Evolutionary conservation across 306 rosid genomes (phyloP), one percentile per base, ranked within the genome.

Genomic region (Canavalia gladiata): DNA sequence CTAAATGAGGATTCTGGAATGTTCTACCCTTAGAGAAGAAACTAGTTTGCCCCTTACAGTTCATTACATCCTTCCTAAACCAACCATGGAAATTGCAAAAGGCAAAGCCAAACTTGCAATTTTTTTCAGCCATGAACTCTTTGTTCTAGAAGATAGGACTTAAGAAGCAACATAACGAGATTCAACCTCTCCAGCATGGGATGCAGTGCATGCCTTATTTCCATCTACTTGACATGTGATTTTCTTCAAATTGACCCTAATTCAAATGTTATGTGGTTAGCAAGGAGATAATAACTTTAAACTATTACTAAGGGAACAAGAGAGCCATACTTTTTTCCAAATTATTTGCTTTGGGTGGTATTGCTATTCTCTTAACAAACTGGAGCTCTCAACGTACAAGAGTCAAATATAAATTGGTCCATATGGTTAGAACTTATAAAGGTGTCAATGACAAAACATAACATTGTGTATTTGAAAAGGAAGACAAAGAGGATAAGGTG

Each of bases 171-270:
- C 79, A 84, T 92, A 56, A 89, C 73, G 73, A 94, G 98, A 83
- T 92, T 94, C 74, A 94, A 94, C 47, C 90, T 94, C 43, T 94
- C 98, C 0, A 97, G 98, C 8, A 94, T 94, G 98, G 98, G 98
- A 0, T 94, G 98, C 74, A 92, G 97, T n/a, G 98, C 98, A 0
- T 97, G 98, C 0, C 62, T 94, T 0, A 94, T 94, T 8, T 91
- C 98, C 1, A 90, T 94, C 7, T 97, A 94, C 57, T 75, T 94
- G 25, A 97, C 98, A 0, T 97, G 98, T 0, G 98, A 95, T 55
- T 91, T 95, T 68, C 98, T 95, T 42, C 99, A 95, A 30, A 92
- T 93, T 4, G 96, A 91, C 58, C 99, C 98, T 0, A 95, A 89
- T 69, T 95, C 99, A 0, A 90, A 95, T 58, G 98, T 98, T 0